Evolutionary conservation across 306 rosid genomes (phyloP).

Genomic region (Herpetospermum pedunculosum): DNA sequence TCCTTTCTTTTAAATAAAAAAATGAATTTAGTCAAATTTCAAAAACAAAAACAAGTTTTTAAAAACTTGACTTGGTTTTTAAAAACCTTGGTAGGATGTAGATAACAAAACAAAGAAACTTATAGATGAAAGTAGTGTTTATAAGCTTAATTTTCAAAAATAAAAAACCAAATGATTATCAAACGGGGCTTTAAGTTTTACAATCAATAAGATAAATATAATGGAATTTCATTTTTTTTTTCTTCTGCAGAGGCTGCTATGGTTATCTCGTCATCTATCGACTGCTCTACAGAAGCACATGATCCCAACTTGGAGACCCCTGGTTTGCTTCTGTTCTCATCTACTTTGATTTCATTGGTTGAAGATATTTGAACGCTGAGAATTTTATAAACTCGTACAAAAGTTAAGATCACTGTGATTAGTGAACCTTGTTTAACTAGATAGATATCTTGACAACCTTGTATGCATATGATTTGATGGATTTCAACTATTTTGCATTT

Average conservation of each 20-base stretch:
- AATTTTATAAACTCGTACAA: constrained; percentile 20
- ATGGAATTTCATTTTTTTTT: background rate
- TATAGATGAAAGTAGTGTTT: too few species aligned
- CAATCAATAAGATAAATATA: constrained; percentile 23
- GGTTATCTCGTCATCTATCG: constrained; percentile 7
- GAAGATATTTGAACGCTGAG: constrained; percentile 9
- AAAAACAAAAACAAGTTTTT: too few species aligned
- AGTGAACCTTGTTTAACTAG: background rate
- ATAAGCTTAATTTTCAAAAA: too few species aligned
- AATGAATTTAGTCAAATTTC: too few species aligned
- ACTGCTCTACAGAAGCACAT: constrained; percentile 18
- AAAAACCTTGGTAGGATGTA: too few species aligned
- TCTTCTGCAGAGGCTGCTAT: background rate
- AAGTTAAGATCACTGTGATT: constrained; percentile 12
- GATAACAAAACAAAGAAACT: too few species aligned
- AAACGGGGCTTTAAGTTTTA: constrained; percentile 1
- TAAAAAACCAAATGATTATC: too few species aligned
- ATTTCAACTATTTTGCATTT: background rate
- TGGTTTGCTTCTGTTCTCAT: constrained; percentile 31
- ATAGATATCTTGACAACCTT: background rate
- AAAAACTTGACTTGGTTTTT: too few species aligned
- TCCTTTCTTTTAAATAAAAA: too few species aligned
- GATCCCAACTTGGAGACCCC: constrained; percentile 20
- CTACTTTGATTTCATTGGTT: constrained; percentile 8
- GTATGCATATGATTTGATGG: background rate